Percentiles rank a stretch among this genome's conserved stretches.
Evolutionary conservation across 2,329 filamentous ascomycete species (phyloP).

Genomic region (Monosporascus cannonballus): DNA sequence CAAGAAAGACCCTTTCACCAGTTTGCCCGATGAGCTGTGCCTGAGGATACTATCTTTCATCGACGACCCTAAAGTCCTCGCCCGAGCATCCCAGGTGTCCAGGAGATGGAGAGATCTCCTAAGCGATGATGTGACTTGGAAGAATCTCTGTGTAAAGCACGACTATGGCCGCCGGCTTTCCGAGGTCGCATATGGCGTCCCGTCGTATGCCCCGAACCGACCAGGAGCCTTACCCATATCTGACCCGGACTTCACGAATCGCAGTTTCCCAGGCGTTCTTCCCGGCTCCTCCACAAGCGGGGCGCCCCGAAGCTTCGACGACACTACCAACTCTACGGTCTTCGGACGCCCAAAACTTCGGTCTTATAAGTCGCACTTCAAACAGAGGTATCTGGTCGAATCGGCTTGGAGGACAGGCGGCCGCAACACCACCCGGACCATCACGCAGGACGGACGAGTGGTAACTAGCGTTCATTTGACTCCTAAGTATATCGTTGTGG

Average conservation of each 20-base stretch:
- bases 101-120: constrained; percentile 87
- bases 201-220: constrained; percentile 25
- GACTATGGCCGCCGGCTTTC: constrained; percentile 66
- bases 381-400: constrained; percentile 94
- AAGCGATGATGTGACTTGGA: constrained; percentile 97
- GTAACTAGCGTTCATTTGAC: constrained; percentile 94
- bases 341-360: constrained; percentile 57
- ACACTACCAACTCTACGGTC: constrained; percentile 31
- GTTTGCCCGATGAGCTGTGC: constrained; percentile 87
- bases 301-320: constrained; percentile 51
- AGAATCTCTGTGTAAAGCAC: constrained; percentile 92
- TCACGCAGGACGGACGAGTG: constrained; percentile 93
- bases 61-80: constrained; percentile 90
- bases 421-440: constrained; percentile 75
- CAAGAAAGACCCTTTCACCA: constrained; percentile 94
- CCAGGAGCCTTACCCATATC: constrained; percentile 25
- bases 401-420: constrained; percentile 94
- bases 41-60: constrained; percentile 90
- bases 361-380: constrained; percentile 95
- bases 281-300: constrained; percentile 27
- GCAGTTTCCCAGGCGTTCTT: constrained; percentile 40
- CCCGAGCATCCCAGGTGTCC: constrained; percentile 93
- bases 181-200: constrained; percentile 36
- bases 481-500: constrained; percentile 93
- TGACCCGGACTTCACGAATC: constrained; percentile 28